A percentile compares a stretch with the other conserved stretches of the same genome.
phyloP scores from a whole-genome alignment of 805 yeast genomes.

The Saccharomycopsis oosterbeekiorum region DNA sequence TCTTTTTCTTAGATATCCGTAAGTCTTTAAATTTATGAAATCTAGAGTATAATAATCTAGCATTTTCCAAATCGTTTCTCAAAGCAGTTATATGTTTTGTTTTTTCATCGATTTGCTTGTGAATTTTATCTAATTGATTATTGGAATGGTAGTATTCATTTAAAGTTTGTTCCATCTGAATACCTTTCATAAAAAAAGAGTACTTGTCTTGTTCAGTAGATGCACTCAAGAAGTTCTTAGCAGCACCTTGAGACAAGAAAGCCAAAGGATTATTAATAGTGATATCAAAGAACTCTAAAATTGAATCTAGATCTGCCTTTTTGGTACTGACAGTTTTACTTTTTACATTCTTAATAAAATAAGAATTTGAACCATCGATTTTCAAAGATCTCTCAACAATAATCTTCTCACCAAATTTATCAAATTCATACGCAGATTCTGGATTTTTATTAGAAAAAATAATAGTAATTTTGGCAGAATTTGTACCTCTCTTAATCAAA shows the following conservation, averaged over 20 bases:
- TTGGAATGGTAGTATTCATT: constrained; percentile 39
- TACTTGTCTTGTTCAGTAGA: constrained; percentile 67
- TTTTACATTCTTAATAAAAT: constrained; percentile 41
- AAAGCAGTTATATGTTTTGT: constrained; percentile 31
- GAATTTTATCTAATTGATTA: constrained; percentile 28
- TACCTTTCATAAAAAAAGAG: constrained; percentile 70
- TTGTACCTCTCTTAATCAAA: constrained; percentile 67
- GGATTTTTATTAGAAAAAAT: constrained; percentile 53
- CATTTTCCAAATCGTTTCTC: constrained; percentile 33
- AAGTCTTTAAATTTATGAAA: constrained; percentile 34
- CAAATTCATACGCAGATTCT: constrained; percentile 51
- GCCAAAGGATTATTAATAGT: constrained; percentile 87
- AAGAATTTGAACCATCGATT: constrained; percentile 41
- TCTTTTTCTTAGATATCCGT: constrained; percentile 28
- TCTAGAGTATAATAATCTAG: constrained; percentile 31
- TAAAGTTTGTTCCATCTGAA: constrained; percentile 58
- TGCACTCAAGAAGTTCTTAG: constrained; percentile 77
- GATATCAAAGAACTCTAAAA: constrained; percentile 62
- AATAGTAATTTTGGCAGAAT: constrained; percentile 57
- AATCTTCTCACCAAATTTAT: constrained; percentile 57
- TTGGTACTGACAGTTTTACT: constrained; percentile 50
- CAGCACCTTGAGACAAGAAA: constrained; percentile 86
- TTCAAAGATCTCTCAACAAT: constrained; percentile 58
- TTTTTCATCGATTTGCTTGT: constrained; percentile 30
- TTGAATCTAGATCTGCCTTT: constrained; percentile 54